Evolutionary conservation across 2,329 filamentous ascomycete species (phyloP), one percentile per base, ranked within the genome.

Genomic region (Pseudopyricularia javanii): DNA sequence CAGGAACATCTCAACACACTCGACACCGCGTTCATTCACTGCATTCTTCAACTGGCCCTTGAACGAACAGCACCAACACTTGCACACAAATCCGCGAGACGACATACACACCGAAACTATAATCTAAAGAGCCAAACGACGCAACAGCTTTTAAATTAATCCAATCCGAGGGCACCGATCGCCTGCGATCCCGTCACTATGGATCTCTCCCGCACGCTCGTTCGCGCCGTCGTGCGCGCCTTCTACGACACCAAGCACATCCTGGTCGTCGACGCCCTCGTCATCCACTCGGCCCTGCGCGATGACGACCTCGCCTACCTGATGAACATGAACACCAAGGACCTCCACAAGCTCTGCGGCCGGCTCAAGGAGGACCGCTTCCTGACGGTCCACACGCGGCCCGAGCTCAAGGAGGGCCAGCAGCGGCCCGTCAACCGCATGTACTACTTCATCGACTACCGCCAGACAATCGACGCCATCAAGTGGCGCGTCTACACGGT

Each of bases 401-500:
- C 83, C 50, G 90, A 95, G 65, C 73, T 86, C 53, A 83, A 85
- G 59, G 86, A 91, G 63, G 88, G 88, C 51, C 87, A 90, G 55
- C 85, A 86, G 54, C 84, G 90, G 51, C 86, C 88, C 5, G 84
- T 86, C 59, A 90, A 86, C 64, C 82, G 88, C 61, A 95, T 91
- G 57, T 98, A 95, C 76, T 98, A 95, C 72, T 98, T 88, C 69
- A 91, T 98, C 65, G 91, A 96, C 66, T 94, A 94, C 63, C 88
- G 93, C 55, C 86, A 88, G 54, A 89, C 91, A 34, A 89, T 98
- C 63, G 93, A 98, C 69, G 89, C 88, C 49, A 94, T 95, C 70
- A 98, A 98, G 68, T 98, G 87, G 79, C 85, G 88, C 57, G 83
- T 95, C 51, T 91, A 91, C 64, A 85, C 85, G 54, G 82, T 97